phyloP scores from a whole-genome alignment of 345 rosid species.

The Hibiscus syriacus region DNA sequence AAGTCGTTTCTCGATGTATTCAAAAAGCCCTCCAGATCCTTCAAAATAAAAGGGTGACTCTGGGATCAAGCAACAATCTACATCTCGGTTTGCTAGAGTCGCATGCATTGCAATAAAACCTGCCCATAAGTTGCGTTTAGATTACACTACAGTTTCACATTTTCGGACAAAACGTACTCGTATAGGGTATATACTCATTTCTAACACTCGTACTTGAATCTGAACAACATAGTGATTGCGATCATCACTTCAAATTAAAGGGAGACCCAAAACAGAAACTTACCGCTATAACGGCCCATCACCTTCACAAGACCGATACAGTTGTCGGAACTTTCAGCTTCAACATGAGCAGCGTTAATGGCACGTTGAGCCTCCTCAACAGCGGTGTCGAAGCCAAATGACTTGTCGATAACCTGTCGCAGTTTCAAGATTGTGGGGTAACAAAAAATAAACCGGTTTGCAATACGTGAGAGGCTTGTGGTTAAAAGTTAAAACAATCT shows the following conservation, averaged over 20 bases:
- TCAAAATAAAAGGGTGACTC: slow-evolving; percentile 82
- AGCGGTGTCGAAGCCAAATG: slow-evolving; percentile 89
- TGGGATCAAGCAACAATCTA: slow-evolving; percentile 86
- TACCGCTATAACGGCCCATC: slow-evolving; percentile 90
- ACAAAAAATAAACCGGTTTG: too few species aligned
- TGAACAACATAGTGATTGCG: too few species aligned
- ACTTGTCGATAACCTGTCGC: slow-evolving; percentile 60
- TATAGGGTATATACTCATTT: too few species aligned
- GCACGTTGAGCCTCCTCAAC: slow-evolving; percentile 96
- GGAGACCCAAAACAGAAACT: slow-evolving; percentile 14
- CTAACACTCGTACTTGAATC: too few species aligned
- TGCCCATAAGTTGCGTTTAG: slow-evolving; percentile 15
- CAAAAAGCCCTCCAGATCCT: slow-evolving; percentile 70
- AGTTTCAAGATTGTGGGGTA: too few species aligned
- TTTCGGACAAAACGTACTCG: too few species aligned
- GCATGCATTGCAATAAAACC: slow-evolving; percentile 87
- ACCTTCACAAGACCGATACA: slow-evolving; percentile 81
- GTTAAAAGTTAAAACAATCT: too few species aligned
- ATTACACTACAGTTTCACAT: too few species aligned
- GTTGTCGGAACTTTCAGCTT: slow-evolving; percentile 68
- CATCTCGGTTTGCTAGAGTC: slow-evolving; percentile 85
- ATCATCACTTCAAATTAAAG: background rate
- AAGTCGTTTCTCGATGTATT: slow-evolving; percentile 51
- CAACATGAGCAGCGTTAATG: slow-evolving; percentile 90
- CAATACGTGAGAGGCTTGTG: too few species aligned